Conservation (phyloP, 768 basidiomycete species). For the Serendipita sp. region DNA sequence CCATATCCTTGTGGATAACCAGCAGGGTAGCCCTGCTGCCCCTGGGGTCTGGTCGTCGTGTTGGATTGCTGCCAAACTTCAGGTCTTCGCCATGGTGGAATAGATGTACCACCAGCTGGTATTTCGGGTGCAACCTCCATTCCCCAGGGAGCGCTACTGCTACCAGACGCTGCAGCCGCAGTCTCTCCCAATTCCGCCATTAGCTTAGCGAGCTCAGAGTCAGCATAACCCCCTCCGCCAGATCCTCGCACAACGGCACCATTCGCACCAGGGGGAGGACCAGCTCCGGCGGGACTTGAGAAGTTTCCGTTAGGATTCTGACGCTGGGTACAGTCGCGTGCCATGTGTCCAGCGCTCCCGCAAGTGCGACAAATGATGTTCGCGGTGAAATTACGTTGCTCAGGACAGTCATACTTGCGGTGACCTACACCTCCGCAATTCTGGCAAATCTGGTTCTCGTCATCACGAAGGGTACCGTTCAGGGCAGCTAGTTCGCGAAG, state of each 20-base stretch:
- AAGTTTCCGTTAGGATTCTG: constrained; percentile 54
- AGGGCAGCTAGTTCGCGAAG: constrained; percentile 92
- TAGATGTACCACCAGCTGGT: constrained; percentile 49
- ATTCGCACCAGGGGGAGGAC: constrained; percentile 37
- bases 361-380: constrained; percentile 99
- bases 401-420: constrained; percentile 97
- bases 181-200: constrained; percentile 97
- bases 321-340: constrained; percentile 89
- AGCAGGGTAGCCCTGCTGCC: background rate
- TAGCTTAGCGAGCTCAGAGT: constrained; percentile 91
- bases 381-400: constrained; percentile 96
- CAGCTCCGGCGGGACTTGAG: constrained; percentile 16
- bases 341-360: constrained; percentile 98
- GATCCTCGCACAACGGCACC: constrained; percentile 21
- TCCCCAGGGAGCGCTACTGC: constrained; percentile 21
- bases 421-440: constrained; percentile 90
- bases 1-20: constrained; percentile 25
- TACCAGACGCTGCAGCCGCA: constrained; percentile 41
- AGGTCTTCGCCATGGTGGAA: constrained; percentile 84
- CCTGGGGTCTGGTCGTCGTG: constrained; percentile 15
- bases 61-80: constrained; percentile 51
- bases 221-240: constrained; percentile 33
- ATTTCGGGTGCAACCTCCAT: constrained; percentile 31
- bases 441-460: constrained; percentile 99
- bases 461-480: constrained; percentile 97